Conservation (phyloP, 345 rosid genomes). For the Ceriops tagal region DNA sequence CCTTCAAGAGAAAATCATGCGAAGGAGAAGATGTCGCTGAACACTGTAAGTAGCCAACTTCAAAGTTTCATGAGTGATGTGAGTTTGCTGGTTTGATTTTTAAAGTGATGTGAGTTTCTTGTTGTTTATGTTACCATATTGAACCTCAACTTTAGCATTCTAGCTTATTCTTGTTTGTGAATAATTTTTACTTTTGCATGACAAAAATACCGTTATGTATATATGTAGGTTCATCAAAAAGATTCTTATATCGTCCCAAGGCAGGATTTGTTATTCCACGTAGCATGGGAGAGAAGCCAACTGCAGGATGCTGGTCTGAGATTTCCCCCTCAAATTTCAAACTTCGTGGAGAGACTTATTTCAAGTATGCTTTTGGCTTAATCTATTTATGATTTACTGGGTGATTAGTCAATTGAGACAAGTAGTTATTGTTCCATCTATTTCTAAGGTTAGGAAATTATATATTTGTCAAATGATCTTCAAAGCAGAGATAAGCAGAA, state of each 20-base stretch:
- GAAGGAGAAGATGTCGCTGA: constrained; percentile 56
- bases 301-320: constrained; percentile 59
- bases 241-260: constrained; percentile 51
- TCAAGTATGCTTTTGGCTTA: constrained; percentile 46
- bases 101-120: neutral
- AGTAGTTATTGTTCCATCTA: constrained; percentile 2
- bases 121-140: neutral
- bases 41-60: constrained; percentile 39
- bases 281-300: constrained; percentile 41
- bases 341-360: constrained; percentile 59
- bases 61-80: neutral
- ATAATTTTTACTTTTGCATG: neutral
- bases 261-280: constrained; percentile 56
- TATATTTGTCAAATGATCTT: constrained; percentile 13
- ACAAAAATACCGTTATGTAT: neutral
- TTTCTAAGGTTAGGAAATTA: neutral
- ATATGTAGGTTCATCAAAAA: constrained; percentile 54
- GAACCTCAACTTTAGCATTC: neutral
- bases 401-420: constrained; percentile 1
- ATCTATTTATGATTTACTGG: neutral
- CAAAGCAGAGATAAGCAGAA: constrained; percentile 76
- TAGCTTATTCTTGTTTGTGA: neutral
- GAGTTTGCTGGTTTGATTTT: neutral
- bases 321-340: constrained; percentile 67
- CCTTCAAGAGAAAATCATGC: constrained; percentile 62